phyloP scores from a whole-genome alignment of 164 flowering plant genomes.

The Tetracentron sinense region DNA sequence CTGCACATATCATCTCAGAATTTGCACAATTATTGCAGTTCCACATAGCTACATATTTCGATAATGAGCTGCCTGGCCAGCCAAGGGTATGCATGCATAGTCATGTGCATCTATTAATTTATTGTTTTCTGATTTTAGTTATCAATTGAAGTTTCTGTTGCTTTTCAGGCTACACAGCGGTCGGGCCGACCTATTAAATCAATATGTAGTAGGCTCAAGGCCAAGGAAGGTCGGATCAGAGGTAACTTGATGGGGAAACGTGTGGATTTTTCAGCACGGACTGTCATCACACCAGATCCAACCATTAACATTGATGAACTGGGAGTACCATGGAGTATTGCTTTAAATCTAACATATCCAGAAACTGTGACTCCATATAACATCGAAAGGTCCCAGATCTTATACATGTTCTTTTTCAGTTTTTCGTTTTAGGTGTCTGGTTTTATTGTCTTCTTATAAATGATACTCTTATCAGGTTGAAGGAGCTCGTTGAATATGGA shows the following conservation, averaged over 20 bases:
- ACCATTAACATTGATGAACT: slow-evolving; percentile 92
- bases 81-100: slow-evolving; percentile 65
- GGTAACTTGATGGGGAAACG: slow-evolving; percentile 99
- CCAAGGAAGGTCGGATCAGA: slow-evolving; percentile 97
- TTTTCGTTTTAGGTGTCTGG: neutral
- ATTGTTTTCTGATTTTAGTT: neutral
- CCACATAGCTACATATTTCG: slow-evolving; percentile 96
- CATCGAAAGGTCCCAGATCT: slow-evolving; percentile 68
- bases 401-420: neutral
- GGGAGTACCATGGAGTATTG: slow-evolving; percentile 99
- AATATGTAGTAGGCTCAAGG: slow-evolving; percentile 95
- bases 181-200: slow-evolving; percentile 98
- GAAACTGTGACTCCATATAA: slow-evolving; percentile 99
- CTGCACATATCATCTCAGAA: slow-evolving; percentile 95
- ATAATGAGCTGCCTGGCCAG: slow-evolving; percentile 96
- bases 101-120: neutral
- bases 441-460: neutral
- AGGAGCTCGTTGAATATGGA: slow-evolving; percentile 99
- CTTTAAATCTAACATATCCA: slow-evolving; percentile 91
- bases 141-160: slow-evolving; percentile 2
- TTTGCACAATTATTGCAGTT: slow-evolving; percentile 96
- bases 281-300: slow-evolving; percentile 98
- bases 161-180: slow-evolving; percentile 85
- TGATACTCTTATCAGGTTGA: slow-evolving; percentile 48
- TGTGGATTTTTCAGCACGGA: slow-evolving; percentile 96